phyloP scores from a whole-genome alignment of 495 filamentous ascomycete genomes.

The Hyphodiscus hymeniophilus region DNA sequence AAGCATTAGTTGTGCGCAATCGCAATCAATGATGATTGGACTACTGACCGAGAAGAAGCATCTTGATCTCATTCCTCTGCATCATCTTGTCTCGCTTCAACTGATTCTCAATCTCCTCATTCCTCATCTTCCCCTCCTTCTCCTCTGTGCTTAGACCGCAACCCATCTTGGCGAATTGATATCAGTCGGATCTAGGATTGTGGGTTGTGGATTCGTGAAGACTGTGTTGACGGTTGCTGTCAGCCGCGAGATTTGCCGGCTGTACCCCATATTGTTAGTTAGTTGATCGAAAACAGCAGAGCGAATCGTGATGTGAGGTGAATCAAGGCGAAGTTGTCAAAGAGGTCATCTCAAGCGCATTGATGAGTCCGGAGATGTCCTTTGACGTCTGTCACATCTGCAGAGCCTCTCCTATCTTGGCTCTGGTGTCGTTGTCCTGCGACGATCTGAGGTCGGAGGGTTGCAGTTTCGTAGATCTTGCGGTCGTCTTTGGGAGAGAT shows the following conservation, averaged over 20 bases:
- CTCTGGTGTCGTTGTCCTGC: no score
- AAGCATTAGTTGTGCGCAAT: constrained; percentile 8
- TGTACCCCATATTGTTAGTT: not conserved
- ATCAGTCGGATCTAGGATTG: not conserved
- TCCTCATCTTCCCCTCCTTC: constrained; percentile 99
- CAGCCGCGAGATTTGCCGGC: constrained; percentile 3
- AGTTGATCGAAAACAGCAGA: no score
- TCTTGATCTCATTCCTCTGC: constrained; percentile 98
- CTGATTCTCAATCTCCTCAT: constrained; percentile 99
- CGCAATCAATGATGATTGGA: constrained; percentile 3
- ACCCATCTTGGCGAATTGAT: constrained; percentile 69
- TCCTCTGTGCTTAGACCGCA: constrained; percentile 99
- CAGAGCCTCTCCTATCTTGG: not conserved
- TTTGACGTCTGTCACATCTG: not conserved
- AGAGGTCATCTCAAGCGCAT: not conserved
- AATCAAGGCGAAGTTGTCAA: not conserved
- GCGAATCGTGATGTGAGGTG: not conserved
- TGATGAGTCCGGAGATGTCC: not conserved
- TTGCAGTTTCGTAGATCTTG: not conserved
- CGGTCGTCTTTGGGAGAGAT: not conserved
- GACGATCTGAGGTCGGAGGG: no score
- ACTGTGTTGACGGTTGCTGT: not conserved
- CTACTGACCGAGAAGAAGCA: constrained; percentile 87
- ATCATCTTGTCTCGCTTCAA: constrained; percentile 92
- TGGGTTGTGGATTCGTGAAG: not conserved